Conservation (phyloP, 805 yeast species). For the Candida xiaguanensis region DNA sequence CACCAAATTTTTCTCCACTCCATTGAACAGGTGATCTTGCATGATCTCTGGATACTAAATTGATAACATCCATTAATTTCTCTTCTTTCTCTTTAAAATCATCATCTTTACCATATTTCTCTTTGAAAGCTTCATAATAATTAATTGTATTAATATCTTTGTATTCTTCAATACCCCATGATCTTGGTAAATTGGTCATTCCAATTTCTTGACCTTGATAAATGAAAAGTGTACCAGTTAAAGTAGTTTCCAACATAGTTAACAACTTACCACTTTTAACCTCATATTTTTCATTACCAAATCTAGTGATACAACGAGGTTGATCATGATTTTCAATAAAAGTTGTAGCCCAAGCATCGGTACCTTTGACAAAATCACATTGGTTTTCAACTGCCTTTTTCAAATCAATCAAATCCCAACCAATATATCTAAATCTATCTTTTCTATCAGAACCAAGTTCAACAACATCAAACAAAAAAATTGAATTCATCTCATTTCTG, state of each 20-base stretch:
- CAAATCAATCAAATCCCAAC: constrained; percentile 36
- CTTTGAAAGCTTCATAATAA: constrained; percentile 32
- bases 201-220: constrained; percentile 65
- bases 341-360: constrained; percentile 56
- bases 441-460: constrained; percentile 33
- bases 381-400: constrained; percentile 36
- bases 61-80: constrained; percentile 29
- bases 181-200: constrained; percentile 45
- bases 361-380: constrained; percentile 38
- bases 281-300: constrained; percentile 39
- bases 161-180: constrained; percentile 50
- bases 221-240: constrained; percentile 53
- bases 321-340: constrained; percentile 60
- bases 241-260: constrained; percentile 41
- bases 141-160: constrained; percentile 47
- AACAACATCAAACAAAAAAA: constrained; percentile 30
- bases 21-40: constrained; percentile 58
- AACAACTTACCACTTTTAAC: constrained; percentile 46
- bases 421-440: constrained; percentile 33
- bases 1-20: constrained; percentile 42
- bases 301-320: constrained; percentile 50
- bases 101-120: constrained; percentile 23
- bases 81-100: constrained; percentile 17
- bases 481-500: constrained; percentile 34
- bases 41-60: constrained; percentile 46